These are phyloP conservation scores for Russula compacta DNA, from an alignment of 768 basidiomycete genomes.

Conservation along the genomic window DNA sequence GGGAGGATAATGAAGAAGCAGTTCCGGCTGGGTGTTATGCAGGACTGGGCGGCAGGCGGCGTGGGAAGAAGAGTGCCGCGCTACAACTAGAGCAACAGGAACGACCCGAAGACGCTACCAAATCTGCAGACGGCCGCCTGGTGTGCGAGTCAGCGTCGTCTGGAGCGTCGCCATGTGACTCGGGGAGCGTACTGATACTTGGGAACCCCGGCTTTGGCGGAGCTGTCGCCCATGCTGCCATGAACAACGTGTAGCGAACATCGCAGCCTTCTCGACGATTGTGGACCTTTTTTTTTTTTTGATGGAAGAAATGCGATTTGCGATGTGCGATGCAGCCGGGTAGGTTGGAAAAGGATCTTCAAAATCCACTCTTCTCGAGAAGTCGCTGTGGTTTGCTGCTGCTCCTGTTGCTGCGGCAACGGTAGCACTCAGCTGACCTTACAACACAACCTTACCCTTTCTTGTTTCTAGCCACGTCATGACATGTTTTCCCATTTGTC, in stretches of 20 bases:
- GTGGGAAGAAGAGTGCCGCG: not conserved
- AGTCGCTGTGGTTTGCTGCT: not conserved
- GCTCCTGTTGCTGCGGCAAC: not conserved
- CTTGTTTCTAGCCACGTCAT: not conserved
- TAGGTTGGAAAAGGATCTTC: not conserved
- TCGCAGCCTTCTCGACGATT: not conserved
- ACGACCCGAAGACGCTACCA: not conserved
- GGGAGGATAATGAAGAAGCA: not conserved
- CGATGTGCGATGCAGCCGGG: not conserved
- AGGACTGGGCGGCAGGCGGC: slow-evolving; percentile 5
- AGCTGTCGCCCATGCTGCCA: not conserved
- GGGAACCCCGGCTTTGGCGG: slow-evolving; percentile 10
- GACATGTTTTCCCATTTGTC: not conserved
- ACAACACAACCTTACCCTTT: not conserved
- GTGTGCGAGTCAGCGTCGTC: not conserved
- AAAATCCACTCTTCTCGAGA: not conserved
- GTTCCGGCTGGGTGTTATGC: slow-evolving; percentile 10
- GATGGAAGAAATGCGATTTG: not conserved
- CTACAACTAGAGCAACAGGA: not conserved
- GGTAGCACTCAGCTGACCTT: not conserved
- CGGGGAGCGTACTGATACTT: slow-evolving; percentile 1
- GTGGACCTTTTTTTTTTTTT: not conserved
- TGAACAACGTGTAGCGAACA: not conserved
- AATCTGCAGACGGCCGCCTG: not conserved
- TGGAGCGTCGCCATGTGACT: not conserved